phyloP scores from a whole-genome alignment of 495 filamentous ascomycete genomes.

The Achaetomiella virescens region DNA sequence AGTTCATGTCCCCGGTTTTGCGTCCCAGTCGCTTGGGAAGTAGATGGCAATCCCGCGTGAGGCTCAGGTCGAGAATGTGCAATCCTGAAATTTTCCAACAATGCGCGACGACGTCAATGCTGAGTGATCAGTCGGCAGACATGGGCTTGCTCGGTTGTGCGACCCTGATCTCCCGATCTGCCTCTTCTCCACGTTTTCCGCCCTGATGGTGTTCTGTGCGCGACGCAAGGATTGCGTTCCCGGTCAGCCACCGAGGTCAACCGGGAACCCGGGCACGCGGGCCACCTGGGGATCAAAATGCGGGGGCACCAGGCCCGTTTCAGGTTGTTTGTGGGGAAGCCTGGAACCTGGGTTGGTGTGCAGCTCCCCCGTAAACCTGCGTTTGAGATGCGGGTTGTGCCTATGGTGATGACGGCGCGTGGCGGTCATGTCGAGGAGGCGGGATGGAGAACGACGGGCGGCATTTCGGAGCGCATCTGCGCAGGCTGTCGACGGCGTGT shows the following conservation, averaged over 20 bases:
- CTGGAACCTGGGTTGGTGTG: neutral
- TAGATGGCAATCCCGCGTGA: neutral
- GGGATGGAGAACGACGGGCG: neutral
- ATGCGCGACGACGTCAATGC: neutral
- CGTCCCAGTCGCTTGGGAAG: constrained; percentile 1
- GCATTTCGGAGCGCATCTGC: neutral
- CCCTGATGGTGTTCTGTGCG: too few relatives aligned
- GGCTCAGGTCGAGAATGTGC: neutral
- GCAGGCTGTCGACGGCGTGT: neutral
- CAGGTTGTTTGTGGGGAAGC: neutral
- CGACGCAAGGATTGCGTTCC: too few relatives aligned
- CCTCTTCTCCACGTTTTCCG: too few relatives aligned
- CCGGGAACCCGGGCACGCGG: neutral
- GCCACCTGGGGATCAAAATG: neutral
- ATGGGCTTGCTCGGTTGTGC: neutral
- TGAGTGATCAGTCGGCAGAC: neutral
- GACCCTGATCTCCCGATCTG: too few relatives aligned
- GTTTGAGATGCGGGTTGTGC: neutral
- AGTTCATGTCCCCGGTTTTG: constrained; percentile 16
- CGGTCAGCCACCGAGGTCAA: neutral
- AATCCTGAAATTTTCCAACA: too few relatives aligned
- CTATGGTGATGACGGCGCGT: neutral
- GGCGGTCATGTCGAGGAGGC: neutral
- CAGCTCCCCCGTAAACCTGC: neutral
- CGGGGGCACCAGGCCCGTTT: neutral